phyloP scores from a whole-genome alignment of 352 stramenopile species.

The Globisporangium rhizosaccharum region DNA sequence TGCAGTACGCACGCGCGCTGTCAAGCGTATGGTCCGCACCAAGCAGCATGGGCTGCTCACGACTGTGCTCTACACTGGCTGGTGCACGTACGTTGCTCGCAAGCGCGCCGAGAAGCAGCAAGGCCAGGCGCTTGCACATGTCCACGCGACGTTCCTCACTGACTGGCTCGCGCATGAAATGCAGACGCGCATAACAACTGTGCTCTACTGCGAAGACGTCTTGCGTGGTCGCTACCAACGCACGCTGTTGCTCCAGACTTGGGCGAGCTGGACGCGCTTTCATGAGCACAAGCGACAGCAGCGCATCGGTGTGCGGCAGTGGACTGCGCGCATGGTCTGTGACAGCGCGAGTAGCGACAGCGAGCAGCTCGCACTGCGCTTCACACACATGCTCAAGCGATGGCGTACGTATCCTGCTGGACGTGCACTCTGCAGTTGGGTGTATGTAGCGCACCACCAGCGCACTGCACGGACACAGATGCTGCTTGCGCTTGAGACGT shows the following conservation, averaged over 20 bases:
- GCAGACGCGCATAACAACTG: constrained; percentile 13
- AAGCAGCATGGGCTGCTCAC: constrained; percentile 9
- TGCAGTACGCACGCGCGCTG: neutral
- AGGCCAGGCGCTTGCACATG: constrained; percentile 10
- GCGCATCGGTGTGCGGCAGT: neutral
- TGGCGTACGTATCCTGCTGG: constrained; percentile 18
- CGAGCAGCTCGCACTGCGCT: neutral
- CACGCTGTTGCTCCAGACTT: constrained; percentile 15
- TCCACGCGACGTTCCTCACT: constrained; percentile 23
- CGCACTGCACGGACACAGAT: constrained; percentile 13
- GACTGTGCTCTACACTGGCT: constrained; percentile 16
- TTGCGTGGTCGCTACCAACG: constrained; percentile 5
- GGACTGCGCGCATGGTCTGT: neutral
- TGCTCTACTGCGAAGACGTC: constrained; percentile 25
- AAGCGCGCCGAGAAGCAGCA: constrained; percentile 17
- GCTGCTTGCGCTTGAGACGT: constrained; percentile 25
- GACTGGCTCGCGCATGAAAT: constrained; percentile 22
- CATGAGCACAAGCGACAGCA: constrained; percentile 14
- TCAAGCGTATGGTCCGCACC: neutral
- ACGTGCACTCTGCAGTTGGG: constrained; percentile 18
- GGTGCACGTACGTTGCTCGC: constrained; percentile 10
- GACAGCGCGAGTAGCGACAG: too few relatives aligned
- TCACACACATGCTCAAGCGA: constrained; percentile 15
- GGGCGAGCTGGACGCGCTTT: constrained; percentile 19
- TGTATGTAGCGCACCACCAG: neutral